Evolutionary conservation across 2,329 filamentous ascomycete species (phyloP).

Genomic region (Pezicula neosporulosa): DNA sequence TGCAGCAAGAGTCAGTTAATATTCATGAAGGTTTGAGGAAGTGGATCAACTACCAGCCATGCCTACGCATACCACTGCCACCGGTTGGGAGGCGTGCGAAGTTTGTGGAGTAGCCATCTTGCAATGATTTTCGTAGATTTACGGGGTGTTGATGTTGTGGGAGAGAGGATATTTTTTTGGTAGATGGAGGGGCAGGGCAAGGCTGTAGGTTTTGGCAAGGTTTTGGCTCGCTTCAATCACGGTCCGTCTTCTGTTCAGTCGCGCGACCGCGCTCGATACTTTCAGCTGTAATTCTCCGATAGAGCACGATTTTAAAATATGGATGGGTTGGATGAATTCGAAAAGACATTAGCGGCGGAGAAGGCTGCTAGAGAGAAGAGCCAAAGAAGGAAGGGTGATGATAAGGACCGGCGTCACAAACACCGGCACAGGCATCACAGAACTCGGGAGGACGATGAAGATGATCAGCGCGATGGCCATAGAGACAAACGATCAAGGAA

Average conservation of each 20-base stretch:
- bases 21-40: neutral
- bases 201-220: neutral
- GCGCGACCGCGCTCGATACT: neutral
- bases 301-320: slow-evolving; percentile 28
- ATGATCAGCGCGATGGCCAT: slow-evolving; percentile 49
- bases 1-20: slow-evolving; percentile 27
- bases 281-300: neutral
- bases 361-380: slow-evolving; percentile 49
- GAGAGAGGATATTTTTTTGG: neutral
- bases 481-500: slow-evolving; percentile 59
- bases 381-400: slow-evolving; percentile 38
- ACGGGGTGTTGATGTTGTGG: slow-evolving; percentile 2
- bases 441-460: slow-evolving; percentile 23
- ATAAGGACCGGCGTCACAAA: slow-evolving; percentile 34
- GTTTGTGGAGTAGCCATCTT: slow-evolving; percentile 36
- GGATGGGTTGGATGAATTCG: slow-evolving; percentile 68
- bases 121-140: slow-evolving; percentile 3
- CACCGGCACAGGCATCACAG: slow-evolving; percentile 28
- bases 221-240: too few relatives aligned
- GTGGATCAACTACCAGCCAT: slow-evolving; percentile 69
- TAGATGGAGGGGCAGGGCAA: neutral
- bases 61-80: slow-evolving; percentile 88
- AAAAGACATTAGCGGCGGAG: slow-evolving; percentile 68
- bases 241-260: too few relatives aligned
- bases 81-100: slow-evolving; percentile 45